Evolutionary conservation across 306 rosid genomes (phyloP), one percentile per base, ranked within the genome.

Genomic region (Rosa multiflora): DNA sequence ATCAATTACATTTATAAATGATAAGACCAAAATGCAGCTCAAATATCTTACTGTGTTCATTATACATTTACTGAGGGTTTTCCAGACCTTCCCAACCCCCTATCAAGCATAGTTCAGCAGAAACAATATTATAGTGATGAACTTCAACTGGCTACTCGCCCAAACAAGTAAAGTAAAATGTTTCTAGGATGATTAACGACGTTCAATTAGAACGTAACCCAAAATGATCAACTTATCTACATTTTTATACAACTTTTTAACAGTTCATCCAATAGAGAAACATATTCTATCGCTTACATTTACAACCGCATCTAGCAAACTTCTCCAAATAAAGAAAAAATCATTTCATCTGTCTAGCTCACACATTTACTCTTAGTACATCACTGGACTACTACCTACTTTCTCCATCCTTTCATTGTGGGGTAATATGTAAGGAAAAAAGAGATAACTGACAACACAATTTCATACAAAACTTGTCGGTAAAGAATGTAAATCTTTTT

Each of bases 61-160:
- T 39, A 74, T 21, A 40, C 1, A 12, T 39, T 39, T 42, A 56
- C 13, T 74, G 14, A 39, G 6, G 29, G 37, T 44, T 71, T 55
- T 40, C 37, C 6, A 17, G 4, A 55, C 53, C 68, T 56, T 55
- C 51, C 14, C 8, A 40, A 55, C 52, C 5, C n/a, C 67, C 8
- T 55, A 55, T 56, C 18, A 11, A 74, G 8, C 37, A 42, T 47
- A 40, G 35, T 74, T 55, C 32, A 39, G 67, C 17, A 61, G 32
- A 73, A 29, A 29, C 11, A 40, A 11, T 17, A 11, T 10, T 21
- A 6, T 10, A 26, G 49, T 20, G 4, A 42, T 74, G 32, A 56
- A 77, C 46, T 42, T 44, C 70, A 70, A 62, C 44, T 62, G 66
- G 59, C 59, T 10, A 66, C 73, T 26, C 48, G 6, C 73, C 40